These are phyloP conservation scores for Fusarium torreyae DNA, from an alignment of 2,329 filamentous ascomycete species.

Conservation along the genomic window DNA sequence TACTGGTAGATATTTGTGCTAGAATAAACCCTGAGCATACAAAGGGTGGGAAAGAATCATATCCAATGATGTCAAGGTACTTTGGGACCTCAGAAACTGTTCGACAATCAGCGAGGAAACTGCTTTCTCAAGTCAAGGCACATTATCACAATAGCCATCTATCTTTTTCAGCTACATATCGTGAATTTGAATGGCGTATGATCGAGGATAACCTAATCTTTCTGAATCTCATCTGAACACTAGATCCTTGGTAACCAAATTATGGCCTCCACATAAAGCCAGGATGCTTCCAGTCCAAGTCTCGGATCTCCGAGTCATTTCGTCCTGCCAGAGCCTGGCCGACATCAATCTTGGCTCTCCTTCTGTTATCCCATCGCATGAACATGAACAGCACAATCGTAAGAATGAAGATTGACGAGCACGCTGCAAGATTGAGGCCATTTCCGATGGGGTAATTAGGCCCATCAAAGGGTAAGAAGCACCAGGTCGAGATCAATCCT, in stretches of 20 bases:
- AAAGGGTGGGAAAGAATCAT: too few species aligned
- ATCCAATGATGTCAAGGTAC: too few species aligned
- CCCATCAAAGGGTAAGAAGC: constrained; percentile 72
- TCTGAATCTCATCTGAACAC: too few species aligned
- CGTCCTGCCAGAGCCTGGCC: constrained; percentile 7
- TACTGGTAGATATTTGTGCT: too few species aligned
- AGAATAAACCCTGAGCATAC: too few species aligned
- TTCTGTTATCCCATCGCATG: constrained; percentile 29
- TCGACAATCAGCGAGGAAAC: too few species aligned
- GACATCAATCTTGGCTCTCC: constrained; percentile 9
- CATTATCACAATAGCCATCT: rapidly evolving
- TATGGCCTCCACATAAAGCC: constrained; percentile 30
- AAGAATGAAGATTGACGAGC: constrained; percentile 23
- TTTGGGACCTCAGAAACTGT: too few species aligned
- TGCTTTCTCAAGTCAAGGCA: too few species aligned
- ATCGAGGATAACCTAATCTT: too few species aligned
- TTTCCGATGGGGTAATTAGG: constrained; percentile 80
- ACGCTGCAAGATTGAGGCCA: constrained; percentile 59
- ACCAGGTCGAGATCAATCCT: constrained; percentile 76
- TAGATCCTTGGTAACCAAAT: background rate
- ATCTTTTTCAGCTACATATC: too few species aligned
- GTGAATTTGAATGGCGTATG: too few species aligned
- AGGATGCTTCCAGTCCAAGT: constrained; percentile 30
- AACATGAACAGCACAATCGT: constrained; percentile 4
- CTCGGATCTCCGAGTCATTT: constrained; percentile 25